Evolutionary conservation across 2,329 filamentous ascomycete genomes (phyloP), one percentile per base, ranked within the genome.

Genomic region (Penicillium sp.): DNA sequence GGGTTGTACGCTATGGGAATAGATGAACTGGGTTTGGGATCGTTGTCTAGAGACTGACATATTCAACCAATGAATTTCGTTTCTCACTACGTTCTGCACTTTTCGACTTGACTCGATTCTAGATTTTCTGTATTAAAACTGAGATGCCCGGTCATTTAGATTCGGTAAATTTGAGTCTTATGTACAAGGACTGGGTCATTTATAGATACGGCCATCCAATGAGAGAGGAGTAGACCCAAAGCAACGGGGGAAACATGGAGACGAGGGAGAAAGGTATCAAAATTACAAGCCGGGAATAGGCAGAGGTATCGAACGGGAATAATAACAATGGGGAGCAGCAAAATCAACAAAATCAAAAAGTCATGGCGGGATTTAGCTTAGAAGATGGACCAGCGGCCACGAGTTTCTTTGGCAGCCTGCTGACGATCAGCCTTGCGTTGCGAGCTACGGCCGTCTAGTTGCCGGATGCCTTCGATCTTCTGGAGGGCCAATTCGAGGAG

Each of bases 391-490:
- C 75, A 77, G 46, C 69, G 65, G 25, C 65, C 68, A 48, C 69
- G 69, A 49, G 69, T 68, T 53, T 74, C 72, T 44, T 69, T 69
- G 24, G 57, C 56, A 49, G 62, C 63, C 47, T 68, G 62, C 22
- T 68, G 65, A 33, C 72, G 69, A 36, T 76, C 67, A 47, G 65
- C 63, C 44, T 63, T 67, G 18, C 77, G 75, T 27, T 83, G 79
- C 65, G 85, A 84, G 59, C 87, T 87, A 48, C 87, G 78, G 9
- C 87, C 86, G 65, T 97, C 92, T 8, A 99, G 77, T 64, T 92
- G 87, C 53, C 89, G 81, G 63, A 99, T 74, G 51, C 89, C 88
- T 69, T 97, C 92, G 83, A 99, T 97, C 80, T 99, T 97, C 69
- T 90, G 88, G 27, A 99, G 79, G 5, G 96, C 94, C 50, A 96